Conservation (phyloP, 23 red algal genomes). For the Chondrus crispus region DNA sequence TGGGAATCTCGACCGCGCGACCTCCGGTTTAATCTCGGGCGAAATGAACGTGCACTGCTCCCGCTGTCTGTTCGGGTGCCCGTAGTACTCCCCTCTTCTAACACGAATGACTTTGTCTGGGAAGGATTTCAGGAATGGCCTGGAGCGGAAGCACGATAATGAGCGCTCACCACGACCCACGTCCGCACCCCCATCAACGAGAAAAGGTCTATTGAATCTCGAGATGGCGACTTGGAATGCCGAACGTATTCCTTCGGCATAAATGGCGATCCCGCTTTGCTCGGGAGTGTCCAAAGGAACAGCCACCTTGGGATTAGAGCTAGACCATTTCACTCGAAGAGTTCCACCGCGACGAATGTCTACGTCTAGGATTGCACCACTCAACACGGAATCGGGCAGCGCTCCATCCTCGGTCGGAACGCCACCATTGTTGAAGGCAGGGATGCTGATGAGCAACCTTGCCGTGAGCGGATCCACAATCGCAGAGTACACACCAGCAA, state of each 20-base stretch:
- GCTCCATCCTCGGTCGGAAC: neutral
- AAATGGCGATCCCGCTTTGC: neutral
- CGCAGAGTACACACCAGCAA: neutral
- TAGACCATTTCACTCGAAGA: neutral
- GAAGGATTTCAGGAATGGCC: neutral
- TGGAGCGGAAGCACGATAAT: neutral
- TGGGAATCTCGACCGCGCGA: neutral
- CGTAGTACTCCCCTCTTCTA: conserved; percentile 4
- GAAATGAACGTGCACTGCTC: neutral
- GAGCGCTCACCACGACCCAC: neutral
- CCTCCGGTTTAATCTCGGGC: neutral
- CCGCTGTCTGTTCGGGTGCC: neutral
- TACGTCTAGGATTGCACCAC: neutral
- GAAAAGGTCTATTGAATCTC: neutral
- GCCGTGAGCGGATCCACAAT: neutral
- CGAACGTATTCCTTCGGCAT: conserved; percentile 2
- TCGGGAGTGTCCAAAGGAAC: neutral
- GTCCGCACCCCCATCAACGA: neutral
- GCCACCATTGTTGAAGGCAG: conserved; percentile 12
- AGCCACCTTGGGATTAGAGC: neutral
- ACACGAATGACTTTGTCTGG: conserved; percentile 8
- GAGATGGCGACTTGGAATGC: neutral
- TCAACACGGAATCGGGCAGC: neutral
- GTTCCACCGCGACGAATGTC: neutral
- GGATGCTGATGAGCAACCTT: neutral